Conservation (phyloP, 2,329 filamentous ascomycete species). For the Arthrobotrys iridis region DNA sequence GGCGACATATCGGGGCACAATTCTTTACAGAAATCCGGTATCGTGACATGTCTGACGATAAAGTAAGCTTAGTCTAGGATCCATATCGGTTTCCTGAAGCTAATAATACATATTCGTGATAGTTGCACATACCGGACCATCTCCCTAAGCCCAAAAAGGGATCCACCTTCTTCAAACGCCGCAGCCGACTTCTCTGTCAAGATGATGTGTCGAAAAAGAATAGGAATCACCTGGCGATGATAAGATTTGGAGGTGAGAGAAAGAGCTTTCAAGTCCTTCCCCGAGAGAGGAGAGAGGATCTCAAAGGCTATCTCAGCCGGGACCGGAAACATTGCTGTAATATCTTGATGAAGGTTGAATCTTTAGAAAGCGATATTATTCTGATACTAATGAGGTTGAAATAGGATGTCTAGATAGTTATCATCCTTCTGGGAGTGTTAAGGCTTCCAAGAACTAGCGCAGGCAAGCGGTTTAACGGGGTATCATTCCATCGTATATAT, state of each 20-base stretch:
- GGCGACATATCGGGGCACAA: too few species aligned
- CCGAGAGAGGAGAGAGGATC: not conserved
- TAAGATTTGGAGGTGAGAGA: not conserved
- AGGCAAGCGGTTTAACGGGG: not conserved
- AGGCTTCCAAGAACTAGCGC: too few species aligned
- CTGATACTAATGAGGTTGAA: too few species aligned
- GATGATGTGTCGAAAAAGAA: not conserved
- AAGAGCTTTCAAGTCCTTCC: not conserved
- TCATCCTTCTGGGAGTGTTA: too few species aligned
- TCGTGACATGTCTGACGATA: not conserved
- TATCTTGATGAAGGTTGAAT: too few species aligned
- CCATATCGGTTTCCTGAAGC: too few species aligned
- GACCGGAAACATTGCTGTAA: not conserved
- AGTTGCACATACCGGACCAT: not conserved
- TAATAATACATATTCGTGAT: too few species aligned
- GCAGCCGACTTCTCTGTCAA: not conserved
- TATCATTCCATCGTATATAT: slow-evolving; percentile 33
- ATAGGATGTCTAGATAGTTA: too few species aligned
- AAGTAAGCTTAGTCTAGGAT: not conserved
- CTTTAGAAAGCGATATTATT: too few species aligned
- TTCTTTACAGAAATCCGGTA: too few species aligned
- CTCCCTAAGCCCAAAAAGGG: not conserved
- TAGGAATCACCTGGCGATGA: not conserved
- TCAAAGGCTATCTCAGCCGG: slow-evolving; percentile 1
- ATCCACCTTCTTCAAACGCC: not conserved